Percentiles rank a stretch among this genome's conserved stretches.
These are phyloP conservation scores for Leucocoprinus sp. DNA, from an alignment of 768 basidiomycete species.

Conservation along the genomic window DNA sequence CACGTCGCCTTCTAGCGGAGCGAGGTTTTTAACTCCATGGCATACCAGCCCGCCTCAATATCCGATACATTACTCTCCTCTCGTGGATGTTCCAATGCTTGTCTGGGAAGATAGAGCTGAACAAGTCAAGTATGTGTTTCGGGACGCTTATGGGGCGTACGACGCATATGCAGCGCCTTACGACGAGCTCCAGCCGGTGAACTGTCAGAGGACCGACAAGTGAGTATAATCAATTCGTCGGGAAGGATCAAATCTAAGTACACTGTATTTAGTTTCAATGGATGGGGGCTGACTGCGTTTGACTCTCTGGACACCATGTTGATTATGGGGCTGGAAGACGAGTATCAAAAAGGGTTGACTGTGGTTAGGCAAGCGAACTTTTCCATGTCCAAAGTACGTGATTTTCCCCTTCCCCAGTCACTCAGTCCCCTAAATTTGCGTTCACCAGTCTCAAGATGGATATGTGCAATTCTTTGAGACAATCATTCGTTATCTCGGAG, in stretches of 20 bases:
- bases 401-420: not conserved
- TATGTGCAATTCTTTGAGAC: slow-evolving; percentile 71
- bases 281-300: slow-evolving; percentile 70
- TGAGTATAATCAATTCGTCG: slow-evolving; percentile 21
- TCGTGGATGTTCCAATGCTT: slow-evolving; percentile 19
- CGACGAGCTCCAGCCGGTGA: slow-evolving; percentile 55
- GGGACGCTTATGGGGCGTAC: slow-evolving; percentile 64
- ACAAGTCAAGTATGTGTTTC: slow-evolving; percentile 53
- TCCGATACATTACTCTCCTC: slow-evolving; percentile 9
- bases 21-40: slow-evolving; percentile 7
- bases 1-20: slow-evolving; percentile 11
- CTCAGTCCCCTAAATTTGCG: not conserved
- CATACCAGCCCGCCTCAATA: slow-evolving; percentile 7
- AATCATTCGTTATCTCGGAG: slow-evolving; percentile 85
- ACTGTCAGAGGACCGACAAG: slow-evolving; percentile 41
- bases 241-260: not conserved
- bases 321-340: slow-evolving; percentile 66
- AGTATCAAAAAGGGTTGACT: slow-evolving; percentile 58
- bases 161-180: slow-evolving; percentile 49
- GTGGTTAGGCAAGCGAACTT: slow-evolving; percentile 45
- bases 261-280: slow-evolving; percentile 50
- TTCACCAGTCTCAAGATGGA: slow-evolving; percentile 7
- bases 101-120: slow-evolving; percentile 47
- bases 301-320: slow-evolving; percentile 86
- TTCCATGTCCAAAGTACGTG: slow-evolving; percentile 32